Conservation (phyloP, 1,284 basidiomycete genomes). For the Pholiota adiposa region DNA sequence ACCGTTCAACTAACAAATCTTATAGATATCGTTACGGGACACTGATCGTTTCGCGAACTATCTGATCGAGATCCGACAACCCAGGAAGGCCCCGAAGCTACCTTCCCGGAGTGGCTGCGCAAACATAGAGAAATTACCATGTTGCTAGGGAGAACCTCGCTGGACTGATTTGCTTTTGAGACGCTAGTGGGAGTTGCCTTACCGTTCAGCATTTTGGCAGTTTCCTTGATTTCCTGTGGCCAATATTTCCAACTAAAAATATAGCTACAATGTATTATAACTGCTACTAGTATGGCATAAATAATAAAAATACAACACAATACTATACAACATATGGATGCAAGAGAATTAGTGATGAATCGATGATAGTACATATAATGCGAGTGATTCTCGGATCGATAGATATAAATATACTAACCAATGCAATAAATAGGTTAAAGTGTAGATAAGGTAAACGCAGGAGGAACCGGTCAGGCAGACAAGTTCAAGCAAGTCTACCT, state of each 20-base stretch:
- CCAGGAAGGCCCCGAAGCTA: conserved; percentile 43
- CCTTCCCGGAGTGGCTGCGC: conserved; percentile 84
- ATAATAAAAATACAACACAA: neutral
- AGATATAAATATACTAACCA: no score
- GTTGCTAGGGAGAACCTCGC: conserved; percentile 70
- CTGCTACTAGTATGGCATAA: neutral
- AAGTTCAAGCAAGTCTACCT: conserved; percentile 41
- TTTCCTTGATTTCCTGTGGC: no score
- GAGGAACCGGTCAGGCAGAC: neutral
- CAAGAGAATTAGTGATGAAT: no score
- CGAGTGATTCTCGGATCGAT: no score
- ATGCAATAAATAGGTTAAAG: no score
- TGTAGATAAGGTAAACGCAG: no score
- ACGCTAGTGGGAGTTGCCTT: no score
- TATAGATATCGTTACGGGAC: conserved; percentile 84
- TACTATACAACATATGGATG: no score
- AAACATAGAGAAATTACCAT: conserved; percentile 86
- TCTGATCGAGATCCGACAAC: conserved; percentile 78
- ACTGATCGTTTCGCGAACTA: conserved; percentile 95
- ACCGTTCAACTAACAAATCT: conserved; percentile 11
- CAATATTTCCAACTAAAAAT: no score
- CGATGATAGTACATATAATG: no score
- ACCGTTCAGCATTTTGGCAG: neutral
- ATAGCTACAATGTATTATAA: neutral
- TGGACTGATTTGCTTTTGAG: conserved; percentile 54